Percentiles rank a stretch among this genome's conserved stretches.
phyloP scores from a whole-genome alignment of 148 eudicot species.

The Hydrangea macrophylla region DNA sequence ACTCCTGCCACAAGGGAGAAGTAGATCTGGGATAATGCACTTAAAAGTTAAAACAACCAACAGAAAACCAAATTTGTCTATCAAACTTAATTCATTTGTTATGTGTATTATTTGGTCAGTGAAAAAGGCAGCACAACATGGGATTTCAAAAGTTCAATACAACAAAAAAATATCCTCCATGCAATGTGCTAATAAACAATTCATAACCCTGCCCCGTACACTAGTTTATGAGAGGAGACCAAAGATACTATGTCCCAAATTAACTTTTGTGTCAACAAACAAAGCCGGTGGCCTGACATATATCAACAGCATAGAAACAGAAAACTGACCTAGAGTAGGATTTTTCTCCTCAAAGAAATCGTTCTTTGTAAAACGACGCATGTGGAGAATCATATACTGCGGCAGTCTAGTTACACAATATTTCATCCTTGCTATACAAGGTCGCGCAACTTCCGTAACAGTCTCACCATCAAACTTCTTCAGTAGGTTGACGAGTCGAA shows the following conservation, averaged over 20 bases:
- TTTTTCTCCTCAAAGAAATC: conserved; percentile 95
- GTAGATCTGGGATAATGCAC: too few relatives aligned
- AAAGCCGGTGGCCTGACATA: background rate
- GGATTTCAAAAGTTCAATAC: too few relatives aligned
- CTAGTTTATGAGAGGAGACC: background rate
- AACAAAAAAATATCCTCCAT: too few relatives aligned
- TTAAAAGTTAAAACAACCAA: too few relatives aligned
- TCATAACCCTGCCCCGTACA: too few relatives aligned
- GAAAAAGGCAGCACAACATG: too few relatives aligned
- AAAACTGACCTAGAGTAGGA: conserved; percentile 93
- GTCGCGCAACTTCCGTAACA: conserved; percentile 93
- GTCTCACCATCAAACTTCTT: conserved; percentile 96
- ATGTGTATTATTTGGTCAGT: too few relatives aligned
- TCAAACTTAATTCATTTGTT: too few relatives aligned
- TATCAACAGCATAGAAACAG: background rate
- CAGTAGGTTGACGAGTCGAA: conserved; percentile 90
- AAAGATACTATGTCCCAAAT: background rate
- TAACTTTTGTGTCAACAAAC: background rate
- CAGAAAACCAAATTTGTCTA: too few relatives aligned
- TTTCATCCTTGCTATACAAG: conserved; percentile 86
- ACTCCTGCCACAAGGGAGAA: background rate
- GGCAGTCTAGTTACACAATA: conserved; percentile 93
- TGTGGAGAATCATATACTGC: conserved; percentile 83
- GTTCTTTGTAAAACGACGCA: conserved; percentile 97
- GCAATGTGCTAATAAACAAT: too few relatives aligned